A percentile compares a stretch with the other conserved stretches of the same genome.
phyloP scores from a whole-genome alignment of 2,329 filamentous ascomycete genomes.

The Penicillium digitatum region DNA sequence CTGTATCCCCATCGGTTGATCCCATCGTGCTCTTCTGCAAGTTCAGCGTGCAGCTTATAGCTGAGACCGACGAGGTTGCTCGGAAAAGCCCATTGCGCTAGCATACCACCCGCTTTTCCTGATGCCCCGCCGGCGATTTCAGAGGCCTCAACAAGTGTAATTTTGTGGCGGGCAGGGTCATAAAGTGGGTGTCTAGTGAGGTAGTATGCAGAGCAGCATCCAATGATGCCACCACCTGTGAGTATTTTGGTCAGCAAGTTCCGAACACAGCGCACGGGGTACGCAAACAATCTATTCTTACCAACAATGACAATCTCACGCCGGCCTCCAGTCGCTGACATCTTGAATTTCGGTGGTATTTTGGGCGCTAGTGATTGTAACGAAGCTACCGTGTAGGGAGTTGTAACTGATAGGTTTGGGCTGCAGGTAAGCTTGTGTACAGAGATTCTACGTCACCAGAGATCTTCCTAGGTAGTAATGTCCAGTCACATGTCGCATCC shows the following conservation, averaged over 20 bases:
- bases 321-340: slow-evolving; percentile 29
- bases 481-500: slow-evolving; percentile 27
- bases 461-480: slow-evolving; percentile 1
- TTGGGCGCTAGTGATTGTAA: slow-evolving; percentile 14
- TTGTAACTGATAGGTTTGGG: background rate
- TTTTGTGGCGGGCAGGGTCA: slow-evolving; percentile 67
- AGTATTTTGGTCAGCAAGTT: slow-evolving; percentile 14
- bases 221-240: slow-evolving; percentile 85
- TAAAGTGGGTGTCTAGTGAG: slow-evolving; percentile 81
- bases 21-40: slow-evolving; percentile 80
- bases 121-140: slow-evolving; percentile 86
- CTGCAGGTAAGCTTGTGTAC: slow-evolving; percentile 2
- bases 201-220: slow-evolving; percentile 86
- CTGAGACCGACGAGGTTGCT: slow-evolving; percentile 77
- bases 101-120: slow-evolving; percentile 86
- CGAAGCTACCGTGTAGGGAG: slow-evolving; percentile 23
- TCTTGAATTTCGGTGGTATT: slow-evolving; percentile 24
- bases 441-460: slow-evolving; percentile 30
- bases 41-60: slow-evolving; percentile 74
- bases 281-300: slow-evolving; percentile 21
- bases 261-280: slow-evolving; percentile 22
- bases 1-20: slow-evolving; percentile 82
- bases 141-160: slow-evolving; percentile 83
- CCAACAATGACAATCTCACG: slow-evolving; percentile 43
- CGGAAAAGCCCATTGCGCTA: slow-evolving; percentile 91